phyloP scores from a whole-genome alignment of 208 protist species.

The Leishmania braziliensis region DNA sequence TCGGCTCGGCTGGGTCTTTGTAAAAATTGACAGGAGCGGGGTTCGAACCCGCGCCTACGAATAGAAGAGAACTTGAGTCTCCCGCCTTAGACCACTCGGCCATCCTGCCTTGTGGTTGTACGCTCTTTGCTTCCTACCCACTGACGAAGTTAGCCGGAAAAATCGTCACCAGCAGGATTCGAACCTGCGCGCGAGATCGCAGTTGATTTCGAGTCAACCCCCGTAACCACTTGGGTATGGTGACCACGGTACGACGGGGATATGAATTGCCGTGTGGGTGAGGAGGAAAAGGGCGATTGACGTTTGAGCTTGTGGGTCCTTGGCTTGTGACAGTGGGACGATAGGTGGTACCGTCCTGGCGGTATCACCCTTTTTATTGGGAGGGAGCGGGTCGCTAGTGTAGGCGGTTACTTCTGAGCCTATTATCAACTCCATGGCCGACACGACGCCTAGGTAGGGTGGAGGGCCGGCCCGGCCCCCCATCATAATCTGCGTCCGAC shows the following conservation, averaged over 20 bases:
- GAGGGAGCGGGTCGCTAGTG: slow-evolving; percentile 18
- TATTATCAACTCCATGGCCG: not conserved
- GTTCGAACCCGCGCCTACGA: slow-evolving; percentile 87
- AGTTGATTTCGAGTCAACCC: slow-evolving; percentile 90
- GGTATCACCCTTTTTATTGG: slow-evolving; percentile 10
- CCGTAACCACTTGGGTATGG: slow-evolving; percentile 92
- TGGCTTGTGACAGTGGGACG: no score
- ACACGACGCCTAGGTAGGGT: not conserved
- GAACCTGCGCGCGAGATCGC: slow-evolving; percentile 90
- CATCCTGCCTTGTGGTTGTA: slow-evolving; percentile 43
- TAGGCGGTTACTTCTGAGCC: slow-evolving; percentile 31
- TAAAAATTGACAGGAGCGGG: slow-evolving; percentile 82
- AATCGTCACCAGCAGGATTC: slow-evolving; percentile 81
- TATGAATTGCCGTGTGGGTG: not conserved
- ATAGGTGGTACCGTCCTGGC: not conserved
- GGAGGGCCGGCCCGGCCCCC: not conserved
- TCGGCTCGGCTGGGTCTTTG: no score
- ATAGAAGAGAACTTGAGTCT: slow-evolving; percentile 89
- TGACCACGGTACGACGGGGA: slow-evolving; percentile 18
- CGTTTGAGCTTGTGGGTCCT: no score
- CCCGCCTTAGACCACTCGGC: slow-evolving; percentile 86
- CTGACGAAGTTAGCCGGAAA: not conserved
- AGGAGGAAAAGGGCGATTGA: no score
- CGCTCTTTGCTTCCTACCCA: not conserved
- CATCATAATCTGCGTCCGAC: not conserved